These are phyloP conservation scores for Penicillium argentinense DNA, from an alignment of 495 filamentous ascomycete species.

Conservation along the genomic window DNA sequence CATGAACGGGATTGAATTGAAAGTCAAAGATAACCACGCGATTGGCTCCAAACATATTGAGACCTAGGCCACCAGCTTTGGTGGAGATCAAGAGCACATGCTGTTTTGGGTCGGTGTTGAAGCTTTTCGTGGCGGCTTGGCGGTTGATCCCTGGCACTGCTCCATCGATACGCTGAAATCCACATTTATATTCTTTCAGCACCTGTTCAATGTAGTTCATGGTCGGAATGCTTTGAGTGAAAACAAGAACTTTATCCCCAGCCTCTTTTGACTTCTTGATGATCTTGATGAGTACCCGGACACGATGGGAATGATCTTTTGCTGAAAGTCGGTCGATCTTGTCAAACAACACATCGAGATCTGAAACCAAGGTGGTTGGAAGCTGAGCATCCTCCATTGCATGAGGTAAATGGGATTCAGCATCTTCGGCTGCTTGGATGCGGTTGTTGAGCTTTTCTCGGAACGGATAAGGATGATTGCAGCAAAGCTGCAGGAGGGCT, in stretches of 20 bases:
- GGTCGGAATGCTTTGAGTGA: slow-evolving; percentile 70
- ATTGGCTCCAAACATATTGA: slow-evolving; percentile 85
- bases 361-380: slow-evolving; percentile 23
- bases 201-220: slow-evolving; percentile 65
- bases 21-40: slow-evolving; percentile 87
- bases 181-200: slow-evolving; percentile 42
- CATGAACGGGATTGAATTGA: slow-evolving; percentile 73
- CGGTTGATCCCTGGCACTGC: slow-evolving; percentile 50
- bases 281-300: slow-evolving; percentile 63
- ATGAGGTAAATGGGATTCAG: slow-evolving; percentile 14
- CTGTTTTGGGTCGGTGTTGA: slow-evolving; percentile 53
- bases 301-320: slow-evolving; percentile 62
- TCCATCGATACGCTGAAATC: slow-evolving; percentile 66
- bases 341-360: no score
- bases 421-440: slow-evolving; percentile 11
- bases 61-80: slow-evolving; percentile 72
- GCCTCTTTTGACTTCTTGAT: slow-evolving; percentile 56
- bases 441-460: slow-evolving; percentile 47
- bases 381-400: slow-evolving; percentile 32
- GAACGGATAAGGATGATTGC: slow-evolving; percentile 74
- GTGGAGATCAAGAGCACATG: slow-evolving; percentile 80
- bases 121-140: slow-evolving; percentile 60
- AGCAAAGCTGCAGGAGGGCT: slow-evolving; percentile 59
- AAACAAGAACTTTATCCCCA: slow-evolving; percentile 72
- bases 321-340: no score